These are phyloP conservation scores for Dipteronia sinensis DNA, from an alignment of 345 rosid species.

Conservation along the genomic window DNA sequence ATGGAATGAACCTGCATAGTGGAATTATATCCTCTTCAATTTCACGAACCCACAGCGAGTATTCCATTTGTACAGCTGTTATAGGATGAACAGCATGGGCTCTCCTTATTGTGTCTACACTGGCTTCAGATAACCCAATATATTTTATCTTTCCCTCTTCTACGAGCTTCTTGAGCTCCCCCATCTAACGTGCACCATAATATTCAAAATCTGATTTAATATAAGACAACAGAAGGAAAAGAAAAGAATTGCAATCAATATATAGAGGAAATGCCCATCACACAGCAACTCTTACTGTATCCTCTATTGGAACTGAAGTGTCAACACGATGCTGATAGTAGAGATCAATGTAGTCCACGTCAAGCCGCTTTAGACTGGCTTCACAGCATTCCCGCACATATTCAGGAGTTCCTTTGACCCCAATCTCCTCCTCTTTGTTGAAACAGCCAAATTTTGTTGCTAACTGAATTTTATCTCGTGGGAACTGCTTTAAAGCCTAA, in stretches of 20 bases:
- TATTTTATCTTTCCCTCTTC: slow-evolving; percentile 51
- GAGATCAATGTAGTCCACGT: slow-evolving; percentile 48
- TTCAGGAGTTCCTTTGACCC: slow-evolving; percentile 30
- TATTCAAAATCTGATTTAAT: neutral
- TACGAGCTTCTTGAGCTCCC: slow-evolving; percentile 42
- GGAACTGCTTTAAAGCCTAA: slow-evolving; percentile 8
- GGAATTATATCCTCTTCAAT: slow-evolving; percentile 40
- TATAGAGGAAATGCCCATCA: no score
- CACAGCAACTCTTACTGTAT: slow-evolving; percentile 16
- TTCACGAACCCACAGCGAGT: slow-evolving; percentile 46
- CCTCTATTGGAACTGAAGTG: slow-evolving; percentile 52
- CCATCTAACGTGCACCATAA: slow-evolving; percentile 25
- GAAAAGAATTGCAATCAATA: no score
- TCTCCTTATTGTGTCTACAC: slow-evolving; percentile 42
- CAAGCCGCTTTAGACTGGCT: slow-evolving; percentile 50
- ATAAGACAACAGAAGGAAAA: no score
- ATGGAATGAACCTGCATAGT: slow-evolving; percentile 33
- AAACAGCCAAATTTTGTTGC: slow-evolving; percentile 5
- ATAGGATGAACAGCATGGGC: slow-evolving; percentile 55
- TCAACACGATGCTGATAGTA: slow-evolving; percentile 57
- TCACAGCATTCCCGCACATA: slow-evolving; percentile 52
- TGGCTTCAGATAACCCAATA: slow-evolving; percentile 54
- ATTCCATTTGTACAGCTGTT: slow-evolving; percentile 49
- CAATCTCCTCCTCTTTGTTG: neutral
- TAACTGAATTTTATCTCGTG: slow-evolving; percentile 3